Base-by-base conservation (phyloP, 495 filamentous ascomycete species). In the Penicillium atrosanguineum region DNA sequence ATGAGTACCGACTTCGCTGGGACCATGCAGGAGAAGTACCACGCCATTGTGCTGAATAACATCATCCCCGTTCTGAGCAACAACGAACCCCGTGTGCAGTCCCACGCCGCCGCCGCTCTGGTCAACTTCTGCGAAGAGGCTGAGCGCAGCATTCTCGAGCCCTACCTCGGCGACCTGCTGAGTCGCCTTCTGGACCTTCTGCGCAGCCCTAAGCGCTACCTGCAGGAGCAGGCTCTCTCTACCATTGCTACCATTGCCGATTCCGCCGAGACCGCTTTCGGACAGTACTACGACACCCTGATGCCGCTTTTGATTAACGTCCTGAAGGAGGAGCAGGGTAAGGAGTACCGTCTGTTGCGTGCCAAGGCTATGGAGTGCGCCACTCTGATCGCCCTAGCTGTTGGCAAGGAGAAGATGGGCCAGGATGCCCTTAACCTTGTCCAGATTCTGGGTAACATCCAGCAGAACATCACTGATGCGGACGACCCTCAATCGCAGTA, bases 311-410 rank as follows among this genome's bases (percentile, higher is more conserved):
- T 99, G 8, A 91, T 97, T 63, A 87, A 85, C 56, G 93, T 97
- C 23, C 76, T 99, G 25, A 83, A 85, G 65, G 82, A 91, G 58
- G 90, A 95, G 60, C 90, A 89, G 57, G 89, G 89, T 19, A 97
- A 95, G 75, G 95, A 99, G 62, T 88, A 89, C 68, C 81, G 95
- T 40, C 70, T 97, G 26, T 82, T 99, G 25, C 83, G 91, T 57
- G 93, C 95, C 14, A 99, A 99, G 77, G 95, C 95, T 9, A 99
- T 99, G 95, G 95, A 99, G 75, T 99, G 95, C 69, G 95, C 95
- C 29, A 97, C 95, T 14, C 73, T 99, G 40, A 97, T 99, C 64
- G 93, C 95, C 7, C 75, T 99, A 28, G 95, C 95, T 14, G 95
- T 99, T 52, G 94, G 95, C 21, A 91, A 92, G 70, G 87, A 91